phyloP scores from a whole-genome alignment of 2,329 filamentous ascomycete species.

The Cercospora citrullina region DNA sequence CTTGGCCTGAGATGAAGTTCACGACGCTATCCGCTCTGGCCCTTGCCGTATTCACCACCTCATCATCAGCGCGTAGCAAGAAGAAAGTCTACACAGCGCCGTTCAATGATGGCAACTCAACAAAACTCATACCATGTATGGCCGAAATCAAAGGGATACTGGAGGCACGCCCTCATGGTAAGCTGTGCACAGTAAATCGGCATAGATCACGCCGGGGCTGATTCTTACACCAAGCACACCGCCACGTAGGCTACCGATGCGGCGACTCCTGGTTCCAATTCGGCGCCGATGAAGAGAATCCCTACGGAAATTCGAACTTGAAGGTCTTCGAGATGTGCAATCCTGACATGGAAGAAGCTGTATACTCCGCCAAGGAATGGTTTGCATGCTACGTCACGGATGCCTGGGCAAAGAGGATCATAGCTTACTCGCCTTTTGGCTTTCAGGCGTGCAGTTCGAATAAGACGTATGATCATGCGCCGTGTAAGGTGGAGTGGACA shows the following conservation, averaged over 20 bases:
- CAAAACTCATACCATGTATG: not conserved
- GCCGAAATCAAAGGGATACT: not conserved
- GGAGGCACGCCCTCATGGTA: not conserved
- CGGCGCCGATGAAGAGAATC: not conserved
- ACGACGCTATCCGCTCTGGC: not conserved
- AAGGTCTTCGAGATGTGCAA: not conserved
- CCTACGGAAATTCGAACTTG: not conserved
- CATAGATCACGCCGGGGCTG: not conserved
- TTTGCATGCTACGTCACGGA: not conserved
- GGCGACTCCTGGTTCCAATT: not conserved
- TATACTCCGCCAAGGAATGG: not conserved
- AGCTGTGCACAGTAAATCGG: fast-evolving
- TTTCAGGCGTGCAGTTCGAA: not conserved
- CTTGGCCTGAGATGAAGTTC: not conserved
- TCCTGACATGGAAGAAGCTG: not conserved
- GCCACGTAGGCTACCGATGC: not conserved
- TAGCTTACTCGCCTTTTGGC: not conserved
- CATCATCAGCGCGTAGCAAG: not conserved
- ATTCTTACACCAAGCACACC: not conserved
- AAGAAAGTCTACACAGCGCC: not conserved
- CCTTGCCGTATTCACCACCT: not conserved
- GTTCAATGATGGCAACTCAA: not conserved
- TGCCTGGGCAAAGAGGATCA: not conserved
- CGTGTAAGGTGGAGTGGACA: not conserved
- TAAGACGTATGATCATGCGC: not conserved